phyloP scores from a whole-genome alignment of 805 yeast genomes.

The Dipodascus geniculatus region DNA sequence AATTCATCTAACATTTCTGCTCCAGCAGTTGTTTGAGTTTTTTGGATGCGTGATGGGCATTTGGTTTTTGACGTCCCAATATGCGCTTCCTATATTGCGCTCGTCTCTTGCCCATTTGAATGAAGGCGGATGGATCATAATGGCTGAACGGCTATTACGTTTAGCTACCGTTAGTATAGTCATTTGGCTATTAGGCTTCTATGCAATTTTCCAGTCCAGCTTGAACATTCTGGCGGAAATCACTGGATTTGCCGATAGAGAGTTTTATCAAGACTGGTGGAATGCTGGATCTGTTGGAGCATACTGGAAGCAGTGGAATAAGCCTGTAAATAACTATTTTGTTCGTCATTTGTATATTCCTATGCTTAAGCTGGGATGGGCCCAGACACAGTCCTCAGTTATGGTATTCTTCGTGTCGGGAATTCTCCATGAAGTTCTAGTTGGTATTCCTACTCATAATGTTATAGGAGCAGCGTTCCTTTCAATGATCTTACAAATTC shows the following conservation, averaged over 20 bases:
- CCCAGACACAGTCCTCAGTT: slow-evolving; percentile 22
- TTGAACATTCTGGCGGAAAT: slow-evolving; percentile 35
- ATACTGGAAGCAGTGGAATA: slow-evolving; percentile 38
- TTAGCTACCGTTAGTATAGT: slow-evolving; percentile 31
- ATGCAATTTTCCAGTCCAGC: slow-evolving; percentile 31
- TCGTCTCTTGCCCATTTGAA: slow-evolving; percentile 23
- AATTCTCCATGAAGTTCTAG: slow-evolving; percentile 34
- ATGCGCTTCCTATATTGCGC: slow-evolving; percentile 34
- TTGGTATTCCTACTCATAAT: slow-evolving; percentile 37
- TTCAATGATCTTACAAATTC: slow-evolving; percentile 34
- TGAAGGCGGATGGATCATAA: slow-evolving; percentile 15
- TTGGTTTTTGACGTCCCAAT: slow-evolving; percentile 30
- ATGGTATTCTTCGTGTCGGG: slow-evolving; percentile 34
- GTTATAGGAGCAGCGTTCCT: slow-evolving; percentile 35
- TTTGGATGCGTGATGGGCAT: slow-evolving; percentile 22
- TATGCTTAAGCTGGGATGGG: slow-evolving; percentile 25
- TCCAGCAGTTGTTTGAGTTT: slow-evolving; percentile 28
- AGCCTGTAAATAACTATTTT: slow-evolving; percentile 33
- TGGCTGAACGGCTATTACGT: slow-evolving; percentile 28
- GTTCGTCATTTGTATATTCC: slow-evolving; percentile 33
- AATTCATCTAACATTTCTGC: slow-evolving; percentile 23
- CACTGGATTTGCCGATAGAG: slow-evolving; percentile 34
- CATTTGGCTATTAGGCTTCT: slow-evolving; percentile 34
- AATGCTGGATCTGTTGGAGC: slow-evolving; percentile 36
- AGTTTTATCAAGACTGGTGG: slow-evolving; percentile 40